These are phyloP conservation scores for Pichia sp. DNA, from an alignment of 1,139 yeast genomes.

Conservation along the genomic window DNA sequence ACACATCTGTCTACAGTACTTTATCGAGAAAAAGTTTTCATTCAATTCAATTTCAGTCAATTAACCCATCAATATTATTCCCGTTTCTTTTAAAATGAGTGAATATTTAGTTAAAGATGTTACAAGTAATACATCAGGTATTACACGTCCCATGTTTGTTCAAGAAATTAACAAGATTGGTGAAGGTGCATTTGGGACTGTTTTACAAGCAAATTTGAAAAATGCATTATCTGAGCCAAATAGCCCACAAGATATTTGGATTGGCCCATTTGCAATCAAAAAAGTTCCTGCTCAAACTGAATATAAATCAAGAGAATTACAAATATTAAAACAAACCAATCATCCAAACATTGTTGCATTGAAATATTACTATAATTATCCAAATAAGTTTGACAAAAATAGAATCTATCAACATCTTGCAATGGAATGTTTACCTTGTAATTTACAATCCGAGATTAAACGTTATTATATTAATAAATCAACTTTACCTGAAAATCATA, in stretches of 20 bases:
- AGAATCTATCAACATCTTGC: conserved; percentile 71
- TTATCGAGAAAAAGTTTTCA: neutral
- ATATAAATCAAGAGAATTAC: conserved; percentile 73
- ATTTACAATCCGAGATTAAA: conserved; percentile 67
- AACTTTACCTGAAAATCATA: conserved; percentile 65
- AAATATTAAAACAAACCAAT: conserved; percentile 61
- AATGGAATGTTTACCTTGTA: conserved; percentile 81
- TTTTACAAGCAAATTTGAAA: conserved; percentile 60
- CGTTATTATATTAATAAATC: conserved; percentile 57
- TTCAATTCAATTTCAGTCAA: neutral
- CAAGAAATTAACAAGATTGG: conserved; percentile 70
- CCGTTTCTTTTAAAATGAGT: conserved; percentile 4
- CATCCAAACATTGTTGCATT: conserved; percentile 74
- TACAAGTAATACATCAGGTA: conserved; percentile 50
- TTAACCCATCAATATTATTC: neutral
- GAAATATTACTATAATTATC: conserved; percentile 62
- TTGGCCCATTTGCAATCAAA: conserved; percentile 78
- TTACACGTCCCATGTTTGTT: conserved; percentile 55
- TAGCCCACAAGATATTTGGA: conserved; percentile 35
- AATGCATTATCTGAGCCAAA: conserved; percentile 24
- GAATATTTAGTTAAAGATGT: conserved; percentile 52
- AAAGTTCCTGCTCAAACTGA: conserved; percentile 83
- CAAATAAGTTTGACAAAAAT: conserved; percentile 49
- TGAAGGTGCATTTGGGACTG: conserved; percentile 82
- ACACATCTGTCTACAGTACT: neutral